Percentiles rank a stretch among this genome's conserved stretches.
Evolutionary conservation across 1,139 yeast genomes (phyloP).

Genomic region (Debaryomycetaceae sp.): DNA sequence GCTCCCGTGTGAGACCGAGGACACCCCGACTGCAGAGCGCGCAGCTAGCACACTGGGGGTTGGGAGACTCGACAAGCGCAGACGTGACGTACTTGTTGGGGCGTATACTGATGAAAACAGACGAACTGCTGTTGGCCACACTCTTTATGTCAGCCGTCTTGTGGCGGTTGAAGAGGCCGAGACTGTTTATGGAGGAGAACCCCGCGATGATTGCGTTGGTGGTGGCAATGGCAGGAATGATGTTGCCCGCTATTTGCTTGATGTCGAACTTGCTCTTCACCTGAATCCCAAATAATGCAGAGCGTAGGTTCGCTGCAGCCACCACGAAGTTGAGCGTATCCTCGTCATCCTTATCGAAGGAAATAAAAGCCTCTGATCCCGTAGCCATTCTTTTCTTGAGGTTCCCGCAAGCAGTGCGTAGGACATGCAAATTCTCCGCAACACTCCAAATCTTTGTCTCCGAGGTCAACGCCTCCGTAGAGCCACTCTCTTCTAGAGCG

Average conservation of each 20-base stretch:
- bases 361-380: conserved; percentile 43
- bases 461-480: conserved; percentile 24
- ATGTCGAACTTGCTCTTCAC: conserved; percentile 78
- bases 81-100: conserved; percentile 68
- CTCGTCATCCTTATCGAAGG: conserved; percentile 92
- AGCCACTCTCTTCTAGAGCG: conserved; percentile 7
- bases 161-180: conserved; percentile 44
- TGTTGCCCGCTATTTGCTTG: conserved; percentile 94
- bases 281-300: conserved; percentile 68
- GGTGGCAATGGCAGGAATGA: conserved; percentile 97
- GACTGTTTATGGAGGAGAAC: conserved; percentile 69
- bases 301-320: conserved; percentile 82
- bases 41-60: conserved; percentile 70
- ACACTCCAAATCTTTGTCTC: conserved; percentile 67
- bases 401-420: conserved; percentile 45
- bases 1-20: conserved; percentile 14
- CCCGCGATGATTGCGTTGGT: conserved; percentile 96
- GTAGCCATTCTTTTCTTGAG: conserved; percentile 49
- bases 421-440: conserved; percentile 60
- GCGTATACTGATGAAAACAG: conserved; percentile 65
- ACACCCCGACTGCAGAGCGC: conserved; percentile 55
- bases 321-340: conserved; percentile 87
- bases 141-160: conserved; percentile 15
- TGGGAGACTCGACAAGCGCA: conserved; percentile 59
- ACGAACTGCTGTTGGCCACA: conserved; percentile 30